These are phyloP conservation scores for Parietaria judaica DNA, from an alignment of 306 rosid species.

Conservation along the genomic window DNA sequence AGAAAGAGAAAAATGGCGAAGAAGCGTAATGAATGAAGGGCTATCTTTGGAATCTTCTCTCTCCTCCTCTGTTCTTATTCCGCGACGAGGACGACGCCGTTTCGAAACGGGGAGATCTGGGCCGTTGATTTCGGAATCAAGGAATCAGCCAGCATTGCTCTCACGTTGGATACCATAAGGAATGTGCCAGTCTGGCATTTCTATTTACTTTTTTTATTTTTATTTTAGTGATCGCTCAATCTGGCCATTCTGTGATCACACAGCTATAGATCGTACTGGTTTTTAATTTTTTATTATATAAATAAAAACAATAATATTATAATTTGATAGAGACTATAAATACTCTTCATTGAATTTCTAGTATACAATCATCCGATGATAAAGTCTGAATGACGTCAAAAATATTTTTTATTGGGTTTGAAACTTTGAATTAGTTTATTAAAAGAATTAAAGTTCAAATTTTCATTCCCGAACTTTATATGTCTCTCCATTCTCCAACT, in stretches of 20 bases:
- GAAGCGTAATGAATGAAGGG: background rate
- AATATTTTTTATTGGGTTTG: too few species aligned
- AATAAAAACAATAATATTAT: too few species aligned
- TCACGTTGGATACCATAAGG: slow-evolving; percentile 20
- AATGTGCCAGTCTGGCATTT: slow-evolving; percentile 27
- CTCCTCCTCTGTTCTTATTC: background rate
- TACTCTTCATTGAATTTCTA: too few species aligned
- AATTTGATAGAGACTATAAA: too few species aligned
- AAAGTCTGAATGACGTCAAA: too few species aligned
- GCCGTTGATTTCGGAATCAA: slow-evolving; percentile 18
- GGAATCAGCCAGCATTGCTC: slow-evolving; percentile 10
- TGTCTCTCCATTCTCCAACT: too few species aligned
- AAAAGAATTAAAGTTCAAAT: too few species aligned
- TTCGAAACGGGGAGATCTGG: slow-evolving; percentile 14
- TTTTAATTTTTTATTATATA: too few species aligned
- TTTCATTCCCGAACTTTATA: too few species aligned
- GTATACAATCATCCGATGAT: too few species aligned
- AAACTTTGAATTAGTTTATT: too few species aligned
- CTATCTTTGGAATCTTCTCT: background rate
- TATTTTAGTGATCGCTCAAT: background rate
- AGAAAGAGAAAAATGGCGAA: background rate
- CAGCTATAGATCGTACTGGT: background rate
- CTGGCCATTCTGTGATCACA: background rate
- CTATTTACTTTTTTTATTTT: background rate
- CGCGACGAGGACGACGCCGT: background rate